These are phyloP conservation scores for Usnea hakonensis DNA, from an alignment of 495 filamentous ascomycete species.

Conservation along the genomic window DNA sequence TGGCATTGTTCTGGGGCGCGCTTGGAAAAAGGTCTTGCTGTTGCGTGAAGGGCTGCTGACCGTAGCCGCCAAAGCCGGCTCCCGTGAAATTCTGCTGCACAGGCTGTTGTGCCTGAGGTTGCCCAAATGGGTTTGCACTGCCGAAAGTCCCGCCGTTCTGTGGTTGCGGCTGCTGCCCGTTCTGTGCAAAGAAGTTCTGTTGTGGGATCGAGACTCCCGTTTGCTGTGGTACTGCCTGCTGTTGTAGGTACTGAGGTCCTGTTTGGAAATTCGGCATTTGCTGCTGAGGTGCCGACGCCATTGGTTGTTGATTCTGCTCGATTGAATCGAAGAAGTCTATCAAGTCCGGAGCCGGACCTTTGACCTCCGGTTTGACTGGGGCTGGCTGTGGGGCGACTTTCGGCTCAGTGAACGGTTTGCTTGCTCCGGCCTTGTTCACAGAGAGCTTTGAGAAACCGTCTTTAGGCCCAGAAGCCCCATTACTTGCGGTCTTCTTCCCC, in stretches of 20 bases:
- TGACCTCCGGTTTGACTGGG: constrained; percentile 32
- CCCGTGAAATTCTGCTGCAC: constrained; percentile 59
- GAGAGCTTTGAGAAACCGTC: constrained; percentile 25
- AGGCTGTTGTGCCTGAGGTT: constrained; percentile 39
- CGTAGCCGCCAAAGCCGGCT: constrained; percentile 81
- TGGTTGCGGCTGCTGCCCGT: constrained; percentile 36
- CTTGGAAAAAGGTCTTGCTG: constrained; percentile 44
- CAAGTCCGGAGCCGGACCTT: constrained; percentile 67
- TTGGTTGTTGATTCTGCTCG: constrained; percentile 77
- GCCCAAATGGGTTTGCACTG: constrained; percentile 47
- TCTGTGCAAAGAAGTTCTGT: constrained; percentile 24
- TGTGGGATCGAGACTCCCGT: constrained; percentile 32
- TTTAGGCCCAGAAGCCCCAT: constrained; percentile 19
- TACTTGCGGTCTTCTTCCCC: constrained; percentile 32
- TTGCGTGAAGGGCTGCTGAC: constrained; percentile 53
- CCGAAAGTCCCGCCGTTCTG: constrained; percentile 30
- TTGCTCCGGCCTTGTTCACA: constrained; percentile 22
- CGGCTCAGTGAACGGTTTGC: constrained; percentile 23
- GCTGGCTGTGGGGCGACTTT: constrained; percentile 25
- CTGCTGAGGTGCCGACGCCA: constrained; percentile 42
- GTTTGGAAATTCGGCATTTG: constrained; percentile 35
- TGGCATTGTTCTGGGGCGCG: constrained; percentile 50
- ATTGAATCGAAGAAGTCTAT: constrained; percentile 99
- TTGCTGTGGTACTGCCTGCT: constrained; percentile 27
- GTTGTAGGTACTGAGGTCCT: constrained; percentile 37